Conservation (phyloP, 2,329 filamentous ascomycete species). For the Paecilomyces dactylethromorphus region DNA sequence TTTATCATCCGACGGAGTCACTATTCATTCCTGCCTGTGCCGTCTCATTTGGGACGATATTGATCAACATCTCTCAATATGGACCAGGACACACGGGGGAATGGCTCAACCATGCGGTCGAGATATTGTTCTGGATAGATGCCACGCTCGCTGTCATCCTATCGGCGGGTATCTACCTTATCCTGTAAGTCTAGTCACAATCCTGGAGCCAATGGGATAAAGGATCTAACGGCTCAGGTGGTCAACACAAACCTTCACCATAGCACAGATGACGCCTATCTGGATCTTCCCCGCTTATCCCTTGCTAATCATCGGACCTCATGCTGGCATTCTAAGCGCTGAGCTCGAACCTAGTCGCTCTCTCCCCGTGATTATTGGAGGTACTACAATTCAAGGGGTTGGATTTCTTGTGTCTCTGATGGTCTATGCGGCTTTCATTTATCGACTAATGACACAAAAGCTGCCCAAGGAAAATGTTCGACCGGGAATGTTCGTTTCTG, state of each 20-base stretch:
- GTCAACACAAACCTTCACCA: slow-evolving; percentile 62
- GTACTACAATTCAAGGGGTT: slow-evolving; percentile 57
- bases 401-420: slow-evolving; percentile 63
- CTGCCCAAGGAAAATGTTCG: slow-evolving; percentile 68
- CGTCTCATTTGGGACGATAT: slow-evolving; percentile 66
- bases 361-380: slow-evolving; percentile 53
- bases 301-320: slow-evolving; percentile 67
- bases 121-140: slow-evolving; percentile 70
- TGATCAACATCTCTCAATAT: slow-evolving; percentile 74
- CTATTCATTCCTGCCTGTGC: slow-evolving; percentile 66
- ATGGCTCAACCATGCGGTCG: slow-evolving; percentile 58
- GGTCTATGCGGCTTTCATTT: slow-evolving; percentile 79
- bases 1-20: slow-evolving; percentile 70
- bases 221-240: slow-evolving; percentile 38
- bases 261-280: slow-evolving; percentile 77
- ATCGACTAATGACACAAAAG: slow-evolving; percentile 83
- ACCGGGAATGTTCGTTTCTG: slow-evolving; percentile 79
- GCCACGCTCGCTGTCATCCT: slow-evolving; percentile 59
- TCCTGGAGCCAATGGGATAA: background rate
- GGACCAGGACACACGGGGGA: slow-evolving; percentile 55
- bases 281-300: slow-evolving; percentile 88
- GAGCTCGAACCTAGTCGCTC: slow-evolving; percentile 39
- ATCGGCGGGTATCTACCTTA: slow-evolving; percentile 66
- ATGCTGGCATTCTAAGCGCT: slow-evolving; percentile 55
- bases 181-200: slow-evolving; percentile 54